Conservation (phyloP, 78 protist genomes). For the Thecamonas trahens region DNA sequence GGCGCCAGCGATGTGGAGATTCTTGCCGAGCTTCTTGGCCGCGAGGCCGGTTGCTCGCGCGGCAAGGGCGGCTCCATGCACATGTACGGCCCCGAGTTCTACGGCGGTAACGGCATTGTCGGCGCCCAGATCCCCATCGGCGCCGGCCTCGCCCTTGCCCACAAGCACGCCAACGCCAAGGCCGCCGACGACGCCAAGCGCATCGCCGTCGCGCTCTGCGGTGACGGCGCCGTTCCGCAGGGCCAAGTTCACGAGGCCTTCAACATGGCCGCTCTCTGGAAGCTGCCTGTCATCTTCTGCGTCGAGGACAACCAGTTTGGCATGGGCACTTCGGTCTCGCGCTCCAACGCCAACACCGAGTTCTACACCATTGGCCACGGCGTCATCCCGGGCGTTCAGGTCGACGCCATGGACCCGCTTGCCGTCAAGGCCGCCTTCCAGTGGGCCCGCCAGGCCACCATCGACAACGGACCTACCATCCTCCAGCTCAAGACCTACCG, state of each 20-base stretch:
- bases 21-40: slow-evolving; percentile 76
- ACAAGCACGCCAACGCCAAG: slow-evolving; percentile 63
- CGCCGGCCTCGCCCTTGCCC: slow-evolving; percentile 83
- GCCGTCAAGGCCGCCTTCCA: slow-evolving; percentile 68
- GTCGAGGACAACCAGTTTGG: slow-evolving; percentile 94
- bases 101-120: slow-evolving; percentile 97
- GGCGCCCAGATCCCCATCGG: slow-evolving; percentile 92
- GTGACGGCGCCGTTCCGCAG: slow-evolving; percentile 97
- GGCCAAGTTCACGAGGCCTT: slow-evolving; percentile 60
- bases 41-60: slow-evolving; percentile 58
- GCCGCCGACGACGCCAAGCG: background rate
- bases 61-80: slow-evolving; percentile 98
- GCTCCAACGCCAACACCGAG: slow-evolving; percentile 72
- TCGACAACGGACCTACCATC: slow-evolving; percentile 71
- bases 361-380: slow-evolving; percentile 90
- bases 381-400: slow-evolving; percentile 31
- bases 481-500: slow-evolving; percentile 89
- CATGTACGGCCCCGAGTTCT: slow-evolving; percentile 79
- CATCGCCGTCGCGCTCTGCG: slow-evolving; percentile 71
- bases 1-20: slow-evolving; percentile 62
- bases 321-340: slow-evolving; percentile 86
- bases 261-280: slow-evolving; percentile 92
- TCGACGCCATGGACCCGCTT: slow-evolving; percentile 90
- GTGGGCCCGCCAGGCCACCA: slow-evolving; percentile 43
- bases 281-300: slow-evolving; percentile 79